phyloP scores from a whole-genome alignment of 179 eudicot genomes.

The Spergularia azorica region DNA sequence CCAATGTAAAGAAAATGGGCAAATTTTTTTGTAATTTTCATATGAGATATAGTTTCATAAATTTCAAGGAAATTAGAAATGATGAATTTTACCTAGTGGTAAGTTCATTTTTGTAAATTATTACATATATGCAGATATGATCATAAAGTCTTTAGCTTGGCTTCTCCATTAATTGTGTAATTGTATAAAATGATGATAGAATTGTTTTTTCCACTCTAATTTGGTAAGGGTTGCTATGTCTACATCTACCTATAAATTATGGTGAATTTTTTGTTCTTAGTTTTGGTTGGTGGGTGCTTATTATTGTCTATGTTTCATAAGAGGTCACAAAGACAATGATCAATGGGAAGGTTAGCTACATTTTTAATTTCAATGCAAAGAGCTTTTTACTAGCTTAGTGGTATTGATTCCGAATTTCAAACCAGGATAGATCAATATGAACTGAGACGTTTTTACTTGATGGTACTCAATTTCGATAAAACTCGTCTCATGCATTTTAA shows the following conservation, averaged over 20 bases:
- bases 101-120: slow-evolving; percentile 18
- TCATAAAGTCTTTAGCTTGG: no score
- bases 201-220: not conserved
- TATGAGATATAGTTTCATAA: not conserved
- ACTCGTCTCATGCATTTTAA: no score
- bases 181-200: not conserved
- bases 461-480: not conserved
- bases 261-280: not conserved
- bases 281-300: slow-evolving; percentile 7
- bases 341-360: not conserved
- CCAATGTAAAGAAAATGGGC: slow-evolving; percentile 21
- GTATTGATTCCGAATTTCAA: not conserved
- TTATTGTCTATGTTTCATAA: not conserved
- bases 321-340: slow-evolving; percentile 7
- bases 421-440: not conserved
- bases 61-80: not conserved
- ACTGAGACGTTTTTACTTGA: not conserved
- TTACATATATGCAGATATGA: not conserved
- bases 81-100: slow-evolving; percentile 10
- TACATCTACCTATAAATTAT: slow-evolving; percentile 1
- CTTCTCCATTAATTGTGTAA: no score
- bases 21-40: slow-evolving; percentile 19
- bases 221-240: not conserved
- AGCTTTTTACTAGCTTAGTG: not conserved
- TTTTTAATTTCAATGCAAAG: not conserved